A percentile compares a stretch with the other conserved stretches of the same genome.
phyloP scores from a whole-genome alignment of 768 basidiomycete genomes.

The Gymnopilus dilepis region DNA sequence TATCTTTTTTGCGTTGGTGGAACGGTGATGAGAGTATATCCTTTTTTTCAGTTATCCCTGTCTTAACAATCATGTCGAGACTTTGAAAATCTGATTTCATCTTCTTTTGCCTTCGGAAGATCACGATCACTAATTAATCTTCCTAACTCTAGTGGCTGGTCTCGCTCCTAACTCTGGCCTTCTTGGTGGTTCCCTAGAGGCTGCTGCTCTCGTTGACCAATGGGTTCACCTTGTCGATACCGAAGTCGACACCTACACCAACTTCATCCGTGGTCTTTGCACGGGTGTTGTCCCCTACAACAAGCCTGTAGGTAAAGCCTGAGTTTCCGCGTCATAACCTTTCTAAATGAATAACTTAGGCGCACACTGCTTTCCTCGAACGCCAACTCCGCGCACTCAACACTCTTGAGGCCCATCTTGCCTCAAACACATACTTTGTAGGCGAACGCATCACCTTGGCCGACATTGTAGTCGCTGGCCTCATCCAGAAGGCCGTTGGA shows the following conservation, averaged over 20 bases:
- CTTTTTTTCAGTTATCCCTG: constrained; percentile 71
- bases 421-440: constrained; percentile 86
- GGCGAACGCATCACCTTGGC: constrained; percentile 95
- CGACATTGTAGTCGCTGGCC: constrained; percentile 73
- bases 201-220: constrained; percentile 81
- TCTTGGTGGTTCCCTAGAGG: constrained; percentile 66
- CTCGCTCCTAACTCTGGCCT: constrained; percentile 82
- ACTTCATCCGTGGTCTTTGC: constrained; percentile 48
- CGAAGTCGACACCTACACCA: constrained; percentile 54
- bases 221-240: constrained; percentile 80
- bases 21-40: constrained; percentile 44
- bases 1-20: constrained; percentile 11
- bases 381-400: constrained; percentile 61
- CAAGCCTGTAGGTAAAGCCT: constrained; percentile 71
- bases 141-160: constrained; percentile 61
- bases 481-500: constrained; percentile 57
- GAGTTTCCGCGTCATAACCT: background rate
- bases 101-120: constrained; percentile 16
- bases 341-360: constrained; percentile 40
- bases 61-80: constrained; percentile 69
- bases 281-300: constrained; percentile 68
- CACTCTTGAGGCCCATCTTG: constrained; percentile 76
- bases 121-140: constrained; percentile 14
- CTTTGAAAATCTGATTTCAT: constrained; percentile 42
- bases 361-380: constrained; percentile 60